phyloP scores from a whole-genome alignment of 2,329 filamentous ascomycete genomes.

The Zasmidium angulare region DNA sequence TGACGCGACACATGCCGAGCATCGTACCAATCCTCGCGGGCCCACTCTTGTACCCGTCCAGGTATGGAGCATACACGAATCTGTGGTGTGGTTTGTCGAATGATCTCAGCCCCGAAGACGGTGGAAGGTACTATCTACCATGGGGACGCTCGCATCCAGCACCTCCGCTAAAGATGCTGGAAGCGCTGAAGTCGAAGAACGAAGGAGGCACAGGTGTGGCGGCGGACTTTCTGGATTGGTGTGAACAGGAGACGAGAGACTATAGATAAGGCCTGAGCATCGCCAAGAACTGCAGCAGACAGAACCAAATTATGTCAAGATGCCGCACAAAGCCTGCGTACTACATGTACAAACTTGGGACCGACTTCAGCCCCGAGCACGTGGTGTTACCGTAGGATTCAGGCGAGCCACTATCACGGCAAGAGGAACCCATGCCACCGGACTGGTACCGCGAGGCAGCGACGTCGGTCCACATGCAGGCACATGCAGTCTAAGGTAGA shows the following conservation, averaged over 20 bases:
- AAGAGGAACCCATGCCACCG: too few species aligned
- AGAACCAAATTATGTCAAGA: too few species aligned
- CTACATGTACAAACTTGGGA: too few species aligned
- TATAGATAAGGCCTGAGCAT: too few species aligned
- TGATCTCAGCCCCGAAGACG: slow-evolving; percentile 23
- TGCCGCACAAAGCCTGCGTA: too few species aligned
- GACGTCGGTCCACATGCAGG: too few species aligned
- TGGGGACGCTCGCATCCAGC: slow-evolving; percentile 26
- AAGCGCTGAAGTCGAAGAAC: slow-evolving; percentile 17
- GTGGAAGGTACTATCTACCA: slow-evolving; percentile 29
- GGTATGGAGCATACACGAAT: slow-evolving; percentile 33
- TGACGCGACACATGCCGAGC: slow-evolving; percentile 26
- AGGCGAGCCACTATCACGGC: too few species aligned
- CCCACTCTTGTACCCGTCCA: slow-evolving; percentile 21
- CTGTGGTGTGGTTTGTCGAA: slow-evolving; percentile 29
- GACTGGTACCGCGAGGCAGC: too few species aligned
- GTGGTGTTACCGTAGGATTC: too few species aligned
- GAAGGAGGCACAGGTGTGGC: slow-evolving; percentile 32
- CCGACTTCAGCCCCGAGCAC: too few species aligned
- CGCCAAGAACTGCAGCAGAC: too few species aligned
- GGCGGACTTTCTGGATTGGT: slow-evolving; percentile 40
- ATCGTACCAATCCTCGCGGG: slow-evolving; percentile 11
- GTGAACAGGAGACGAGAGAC: slow-evolving; percentile 31
- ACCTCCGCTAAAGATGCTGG: slow-evolving; percentile 17
- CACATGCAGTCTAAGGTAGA: too few species aligned